Percentiles rank a stretch among this genome's conserved stretches.
Evolutionary conservation across 2,329 filamentous ascomycete genomes (phyloP).

Genomic region (Colletotrichum cereale): DNA sequence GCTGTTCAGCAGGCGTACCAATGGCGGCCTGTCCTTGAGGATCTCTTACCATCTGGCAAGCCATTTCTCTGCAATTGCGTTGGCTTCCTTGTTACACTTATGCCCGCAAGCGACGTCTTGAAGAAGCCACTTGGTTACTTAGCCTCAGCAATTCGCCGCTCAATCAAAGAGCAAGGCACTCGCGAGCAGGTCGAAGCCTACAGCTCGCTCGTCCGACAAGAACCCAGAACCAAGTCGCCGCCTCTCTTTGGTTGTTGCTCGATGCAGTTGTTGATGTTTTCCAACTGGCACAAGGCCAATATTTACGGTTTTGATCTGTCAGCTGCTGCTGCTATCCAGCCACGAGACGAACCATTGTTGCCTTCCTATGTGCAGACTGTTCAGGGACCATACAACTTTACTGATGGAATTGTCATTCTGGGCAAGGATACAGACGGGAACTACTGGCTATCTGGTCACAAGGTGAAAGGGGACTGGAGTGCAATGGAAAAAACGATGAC

Average conservation of each 20-base stretch:
- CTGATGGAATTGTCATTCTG: neutral
- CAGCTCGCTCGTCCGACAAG: neutral
- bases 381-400: neutral
- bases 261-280: conserved; percentile 48
- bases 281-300: too few relatives aligned
- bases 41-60: neutral
- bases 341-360: too few relatives aligned
- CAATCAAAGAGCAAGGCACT: conserved; percentile 2
- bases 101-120: neutral
- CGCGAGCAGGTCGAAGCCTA: conserved; percentile 14
- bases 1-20: conserved; percentile 7
- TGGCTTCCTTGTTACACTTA: neutral
- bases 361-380: too few relatives aligned
- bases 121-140: conserved; percentile 1
- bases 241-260: conserved; percentile 49
- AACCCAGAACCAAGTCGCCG: conserved; percentile 43
- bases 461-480: neutral
- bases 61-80: conserved; percentile 16
- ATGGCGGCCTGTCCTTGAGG: conserved; percentile 1
- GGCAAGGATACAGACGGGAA: neutral
- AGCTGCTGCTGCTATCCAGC: too few relatives aligned
- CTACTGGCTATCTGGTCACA: neutral
- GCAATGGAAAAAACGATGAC: neutral
- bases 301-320: too few relatives aligned
- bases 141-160: neutral